These are phyloP conservation scores for Camellia oleifera DNA, from an alignment of 179 eudicot genomes.

Conservation along the genomic window DNA sequence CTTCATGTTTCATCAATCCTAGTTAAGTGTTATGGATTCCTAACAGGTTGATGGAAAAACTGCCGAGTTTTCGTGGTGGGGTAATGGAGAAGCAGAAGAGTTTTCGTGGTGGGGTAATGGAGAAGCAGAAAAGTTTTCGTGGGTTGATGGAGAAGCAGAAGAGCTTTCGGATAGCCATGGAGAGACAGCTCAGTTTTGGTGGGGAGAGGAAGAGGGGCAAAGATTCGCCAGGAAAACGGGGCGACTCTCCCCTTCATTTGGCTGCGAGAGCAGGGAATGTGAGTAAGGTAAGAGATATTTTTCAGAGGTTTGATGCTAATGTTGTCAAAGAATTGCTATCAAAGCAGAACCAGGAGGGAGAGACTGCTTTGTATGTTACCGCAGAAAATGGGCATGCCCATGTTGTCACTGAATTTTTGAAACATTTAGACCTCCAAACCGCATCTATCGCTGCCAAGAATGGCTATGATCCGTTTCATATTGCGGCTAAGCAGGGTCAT, in stretches of 20 bases:
- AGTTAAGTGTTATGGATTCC: no score
- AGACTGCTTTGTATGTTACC: slow-evolving; percentile 75
- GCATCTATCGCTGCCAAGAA: slow-evolving; percentile 74
- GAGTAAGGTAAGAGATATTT: slow-evolving; percentile 49
- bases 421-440: slow-evolving; percentile 60
- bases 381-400: slow-evolving; percentile 79
- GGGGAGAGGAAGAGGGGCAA: slow-evolving; percentile 63
- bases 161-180: slow-evolving; percentile 63
- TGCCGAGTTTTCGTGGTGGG: slow-evolving; percentile 13
- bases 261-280: slow-evolving; percentile 77
- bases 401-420: slow-evolving; percentile 69
- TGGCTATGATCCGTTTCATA: slow-evolving; percentile 87
- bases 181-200: slow-evolving; percentile 73
- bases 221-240: slow-evolving; percentile 82
- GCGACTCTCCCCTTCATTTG: slow-evolving; percentile 77
- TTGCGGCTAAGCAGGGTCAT: slow-evolving; percentile 94
- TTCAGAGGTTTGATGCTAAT: slow-evolving; percentile 44
- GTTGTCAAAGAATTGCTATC: slow-evolving; percentile 44
- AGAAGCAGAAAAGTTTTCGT: slow-evolving; percentile 62
- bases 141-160: slow-evolving; percentile 58
- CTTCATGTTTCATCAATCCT: no score
- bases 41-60: slow-evolving; percentile 33
- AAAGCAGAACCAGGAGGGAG: slow-evolving; percentile 80
- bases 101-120: slow-evolving; percentile 44
- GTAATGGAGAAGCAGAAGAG: slow-evolving; percentile 44